These are phyloP conservation scores for Nakazawaea pomicola DNA, from an alignment of 805 yeast species.

Conservation along the genomic window DNA sequence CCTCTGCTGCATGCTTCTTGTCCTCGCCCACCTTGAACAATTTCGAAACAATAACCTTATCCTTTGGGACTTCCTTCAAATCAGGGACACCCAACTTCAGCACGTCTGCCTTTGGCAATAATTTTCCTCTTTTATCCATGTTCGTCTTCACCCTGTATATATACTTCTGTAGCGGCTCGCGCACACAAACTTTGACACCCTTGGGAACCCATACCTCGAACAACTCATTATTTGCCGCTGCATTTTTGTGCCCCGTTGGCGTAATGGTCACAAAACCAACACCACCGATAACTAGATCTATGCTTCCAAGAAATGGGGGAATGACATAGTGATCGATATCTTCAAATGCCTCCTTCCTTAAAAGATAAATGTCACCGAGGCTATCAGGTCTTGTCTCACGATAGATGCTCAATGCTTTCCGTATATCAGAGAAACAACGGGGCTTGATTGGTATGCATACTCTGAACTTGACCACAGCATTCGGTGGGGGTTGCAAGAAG, in stretches of 20 bases:
- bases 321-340: slow-evolving; percentile 41
- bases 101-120: slow-evolving; percentile 15
- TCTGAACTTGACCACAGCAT: slow-evolving; percentile 42
- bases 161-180: slow-evolving; percentile 30
- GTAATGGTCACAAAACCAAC: slow-evolving; percentile 58
- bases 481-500: slow-evolving; percentile 49
- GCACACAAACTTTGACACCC: slow-evolving; percentile 46
- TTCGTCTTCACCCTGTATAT: slow-evolving; percentile 20
- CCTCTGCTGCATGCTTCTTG: slow-evolving; percentile 11
- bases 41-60: slow-evolving; percentile 20
- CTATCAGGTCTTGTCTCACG: slow-evolving; percentile 22
- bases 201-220: slow-evolving; percentile 51
- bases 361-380: slow-evolving; percentile 17
- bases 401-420: slow-evolving; percentile 22
- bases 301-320: slow-evolving; percentile 66
- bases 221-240: slow-evolving; percentile 21
- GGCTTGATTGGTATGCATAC: slow-evolving; percentile 38
- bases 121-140: slow-evolving; percentile 16
- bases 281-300: slow-evolving; percentile 62
- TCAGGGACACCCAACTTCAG: slow-evolving; percentile 12
- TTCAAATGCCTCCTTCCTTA: slow-evolving; percentile 21
- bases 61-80: slow-evolving; percentile 14
- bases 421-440: slow-evolving; percentile 27
- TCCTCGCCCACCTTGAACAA: slow-evolving; percentile 18
- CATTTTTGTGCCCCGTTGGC: slow-evolving; percentile 44